phyloP scores from a whole-genome alignment of 73 alveolate species.

The Effrenium voratum region DNA sequence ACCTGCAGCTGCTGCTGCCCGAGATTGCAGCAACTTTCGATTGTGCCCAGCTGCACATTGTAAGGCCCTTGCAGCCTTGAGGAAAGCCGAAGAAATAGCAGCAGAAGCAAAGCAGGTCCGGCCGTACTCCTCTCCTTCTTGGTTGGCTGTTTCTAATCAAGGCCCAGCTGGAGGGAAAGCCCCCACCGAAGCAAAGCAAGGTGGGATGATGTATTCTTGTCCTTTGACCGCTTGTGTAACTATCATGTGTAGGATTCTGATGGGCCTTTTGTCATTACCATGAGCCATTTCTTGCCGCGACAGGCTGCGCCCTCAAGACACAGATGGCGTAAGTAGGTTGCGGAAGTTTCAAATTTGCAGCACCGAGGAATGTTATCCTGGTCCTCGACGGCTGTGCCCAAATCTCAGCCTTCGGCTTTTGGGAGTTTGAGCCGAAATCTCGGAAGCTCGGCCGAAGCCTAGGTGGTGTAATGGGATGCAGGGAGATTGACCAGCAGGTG shows the following conservation, averaged over 20 bases:
- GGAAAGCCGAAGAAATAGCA: slow-evolving; percentile 39
- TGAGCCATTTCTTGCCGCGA: slow-evolving; percentile 85
- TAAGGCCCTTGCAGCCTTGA: slow-evolving; percentile 43
- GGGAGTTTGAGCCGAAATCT: too few relatives aligned
- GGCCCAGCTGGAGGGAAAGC: slow-evolving; percentile 38
- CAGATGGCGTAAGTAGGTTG: too few relatives aligned
- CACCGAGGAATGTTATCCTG: slow-evolving; percentile 74
- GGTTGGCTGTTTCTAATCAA: background rate
- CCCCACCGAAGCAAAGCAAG: slow-evolving; percentile 7
- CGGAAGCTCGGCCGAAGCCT: background rate
- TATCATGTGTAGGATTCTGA: background rate
- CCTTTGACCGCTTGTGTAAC: background rate
- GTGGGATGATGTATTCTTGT: background rate
- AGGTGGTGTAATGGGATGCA: slow-evolving; percentile 91
- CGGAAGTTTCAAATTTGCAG: background rate
- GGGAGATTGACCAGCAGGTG: slow-evolving; percentile 73
- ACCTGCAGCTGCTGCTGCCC: background rate
- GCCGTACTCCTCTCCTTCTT: background rate
- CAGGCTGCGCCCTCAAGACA: slow-evolving; percentile 47
- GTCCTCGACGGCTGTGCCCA: slow-evolving; percentile 63
- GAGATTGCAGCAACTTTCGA: background rate
- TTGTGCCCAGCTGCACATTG: background rate
- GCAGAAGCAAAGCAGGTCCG: slow-evolving; percentile 52
- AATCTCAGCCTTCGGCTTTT: background rate
- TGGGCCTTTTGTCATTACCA: slow-evolving; percentile 57